These are phyloP conservation scores for Priceomyces melissophilus DNA, from an alignment of 805 yeast genomes.

Conservation along the genomic window DNA sequence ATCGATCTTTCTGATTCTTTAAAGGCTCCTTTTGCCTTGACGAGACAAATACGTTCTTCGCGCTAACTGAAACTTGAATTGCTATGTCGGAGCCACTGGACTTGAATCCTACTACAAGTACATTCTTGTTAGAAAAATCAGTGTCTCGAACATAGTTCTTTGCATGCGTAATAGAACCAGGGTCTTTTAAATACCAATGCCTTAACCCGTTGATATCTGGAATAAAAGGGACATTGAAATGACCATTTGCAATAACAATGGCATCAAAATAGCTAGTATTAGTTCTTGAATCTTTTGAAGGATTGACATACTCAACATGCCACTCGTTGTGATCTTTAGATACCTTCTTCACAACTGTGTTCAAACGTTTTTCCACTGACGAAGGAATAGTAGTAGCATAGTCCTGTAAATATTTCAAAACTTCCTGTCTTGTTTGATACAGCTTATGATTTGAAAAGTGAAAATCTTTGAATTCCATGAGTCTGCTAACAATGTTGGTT, in stretches of 20 bases:
- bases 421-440: constrained; percentile 62
- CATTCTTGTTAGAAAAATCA: constrained; percentile 23
- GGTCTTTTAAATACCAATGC: constrained; percentile 22
- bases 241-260: constrained; percentile 30
- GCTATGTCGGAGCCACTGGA: constrained; percentile 78
- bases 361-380: constrained; percentile 8
- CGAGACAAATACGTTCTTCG: constrained; percentile 22
- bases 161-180: constrained; percentile 24
- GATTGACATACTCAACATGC: constrained; percentile 12
- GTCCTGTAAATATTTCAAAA: constrained; percentile 54
- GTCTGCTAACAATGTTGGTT: constrained; percentile 60
- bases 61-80: constrained; percentile 48
- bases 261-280: constrained; percentile 21
- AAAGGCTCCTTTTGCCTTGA: constrained; percentile 3
- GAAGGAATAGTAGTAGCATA: constrained; percentile 39
- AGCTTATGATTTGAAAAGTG: constrained; percentile 28
- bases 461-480: constrained; percentile 55
- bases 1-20: constrained; percentile 12
- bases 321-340: constrained; percentile 11
- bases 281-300: constrained; percentile 1
- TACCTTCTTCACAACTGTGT: constrained; percentile 13
- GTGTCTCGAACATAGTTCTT: constrained; percentile 21
- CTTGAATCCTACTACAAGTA: constrained; percentile 70
- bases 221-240: constrained; percentile 27
- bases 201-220: constrained; percentile 25